phyloP scores from a whole-genome alignment of 495 filamentous ascomycete genomes.

The Terfezia claveryi region DNA sequence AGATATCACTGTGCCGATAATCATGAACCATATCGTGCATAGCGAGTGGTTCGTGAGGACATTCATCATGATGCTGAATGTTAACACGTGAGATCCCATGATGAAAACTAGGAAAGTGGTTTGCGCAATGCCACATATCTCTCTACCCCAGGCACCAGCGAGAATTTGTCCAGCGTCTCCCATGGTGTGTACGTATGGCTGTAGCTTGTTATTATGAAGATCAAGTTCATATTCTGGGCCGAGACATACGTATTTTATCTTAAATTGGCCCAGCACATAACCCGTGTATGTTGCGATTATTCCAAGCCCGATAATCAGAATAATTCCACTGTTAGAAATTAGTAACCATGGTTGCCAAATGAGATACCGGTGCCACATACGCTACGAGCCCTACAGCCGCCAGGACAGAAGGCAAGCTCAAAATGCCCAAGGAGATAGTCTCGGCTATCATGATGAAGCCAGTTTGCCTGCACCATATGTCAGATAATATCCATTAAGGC shows the following conservation, averaged over 20 bases:
- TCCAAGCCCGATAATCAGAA: conserved; percentile 28
- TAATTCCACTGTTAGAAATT: conserved; percentile 16
- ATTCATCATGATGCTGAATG: conserved; percentile 50
- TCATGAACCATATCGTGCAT: conserved; percentile 45
- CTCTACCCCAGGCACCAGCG: conserved; percentile 38
- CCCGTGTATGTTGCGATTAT: conserved; percentile 53
- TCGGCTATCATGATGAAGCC: conserved; percentile 40
- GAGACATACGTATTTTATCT: conserved; percentile 28
- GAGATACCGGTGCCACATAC: conserved; percentile 14
- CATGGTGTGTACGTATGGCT: conserved; percentile 48
- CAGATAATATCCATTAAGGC: no score
- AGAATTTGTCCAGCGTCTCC: conserved; percentile 49
- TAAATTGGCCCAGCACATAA: conserved; percentile 59
- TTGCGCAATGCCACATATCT: conserved; percentile 40
- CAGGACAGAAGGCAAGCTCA: conserved; percentile 32
- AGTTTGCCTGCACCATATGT: conserved; percentile 7
- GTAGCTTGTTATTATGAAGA: background rate
- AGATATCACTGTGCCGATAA: conserved; percentile 41
- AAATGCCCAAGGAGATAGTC: conserved; percentile 38
- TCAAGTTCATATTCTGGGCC: background rate
- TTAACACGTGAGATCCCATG: conserved; percentile 53
- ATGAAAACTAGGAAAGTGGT: conserved; percentile 51
- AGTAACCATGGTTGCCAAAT: no score
- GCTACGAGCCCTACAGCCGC: conserved; percentile 35
- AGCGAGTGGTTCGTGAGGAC: conserved; percentile 37